Conservation (phyloP, 225 moss, liverwort and hornwort species). For the Sphagnum tenellum region DNA sequence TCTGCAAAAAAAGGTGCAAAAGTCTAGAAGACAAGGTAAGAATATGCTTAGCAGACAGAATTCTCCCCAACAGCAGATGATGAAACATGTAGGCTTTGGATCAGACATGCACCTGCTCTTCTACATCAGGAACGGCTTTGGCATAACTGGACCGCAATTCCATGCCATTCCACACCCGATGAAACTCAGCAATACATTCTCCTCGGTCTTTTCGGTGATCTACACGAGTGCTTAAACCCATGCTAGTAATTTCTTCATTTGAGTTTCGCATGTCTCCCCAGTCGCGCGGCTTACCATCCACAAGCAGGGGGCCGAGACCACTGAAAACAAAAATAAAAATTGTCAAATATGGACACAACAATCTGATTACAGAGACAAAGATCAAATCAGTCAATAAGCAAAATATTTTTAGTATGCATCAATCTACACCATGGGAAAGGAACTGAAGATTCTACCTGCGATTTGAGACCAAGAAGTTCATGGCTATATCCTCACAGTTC, state of each 20-base stretch:
- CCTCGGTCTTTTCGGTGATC: slow-evolving; percentile 74
- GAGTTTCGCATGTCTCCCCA: slow-evolving; percentile 91
- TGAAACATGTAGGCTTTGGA: too few species aligned
- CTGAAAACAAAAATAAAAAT: slow-evolving; percentile 17
- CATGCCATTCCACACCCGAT: slow-evolving; percentile 79
- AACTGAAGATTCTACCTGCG: slow-evolving; percentile 17
- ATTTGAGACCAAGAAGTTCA: slow-evolving; percentile 90
- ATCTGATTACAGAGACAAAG: too few species aligned
- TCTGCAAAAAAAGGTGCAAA: too few species aligned
- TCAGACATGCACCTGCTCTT: slow-evolving; percentile 28
- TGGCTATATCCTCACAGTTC: slow-evolving; percentile 99
- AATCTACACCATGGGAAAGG: not conserved
- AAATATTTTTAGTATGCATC: too few species aligned
- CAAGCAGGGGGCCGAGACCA: slow-evolving; percentile 72
- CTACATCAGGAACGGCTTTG: slow-evolving; percentile 59
- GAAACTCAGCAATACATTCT: slow-evolving; percentile 83
- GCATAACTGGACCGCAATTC: slow-evolving; percentile 64
- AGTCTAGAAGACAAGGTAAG: too few species aligned
- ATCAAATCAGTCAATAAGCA: too few species aligned
- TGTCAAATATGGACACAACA: too few species aligned
- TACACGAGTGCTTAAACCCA: slow-evolving; percentile 59
- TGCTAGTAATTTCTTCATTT: slow-evolving; percentile 25
- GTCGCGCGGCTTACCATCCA: slow-evolving; percentile 83
- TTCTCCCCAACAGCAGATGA: too few species aligned
- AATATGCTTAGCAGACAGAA: too few species aligned